Percentiles rank a stretch among this genome's conserved stretches.
These are phyloP conservation scores for Chrysopogon serrulatus DNA, from an alignment of 176 grass and related monocot genomes.

Conservation along the genomic window DNA sequence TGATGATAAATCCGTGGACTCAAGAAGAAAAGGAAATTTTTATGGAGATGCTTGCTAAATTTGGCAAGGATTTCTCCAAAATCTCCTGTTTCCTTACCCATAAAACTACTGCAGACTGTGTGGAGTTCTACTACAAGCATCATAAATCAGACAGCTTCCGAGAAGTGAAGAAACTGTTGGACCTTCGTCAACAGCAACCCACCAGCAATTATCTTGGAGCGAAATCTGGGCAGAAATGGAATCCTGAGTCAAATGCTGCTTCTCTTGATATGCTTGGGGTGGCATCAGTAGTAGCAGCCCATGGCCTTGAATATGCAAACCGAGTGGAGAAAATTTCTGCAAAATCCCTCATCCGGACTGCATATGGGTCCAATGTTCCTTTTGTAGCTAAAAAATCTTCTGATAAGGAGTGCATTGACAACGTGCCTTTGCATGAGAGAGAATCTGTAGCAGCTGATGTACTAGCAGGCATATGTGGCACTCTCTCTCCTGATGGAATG, in stretches of 20 bases:
- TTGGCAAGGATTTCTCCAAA: slow-evolving; percentile 93
- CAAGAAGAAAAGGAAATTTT: slow-evolving; percentile 78
- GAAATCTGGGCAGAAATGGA: slow-evolving; percentile 66
- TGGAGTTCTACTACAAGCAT: slow-evolving; percentile 98
- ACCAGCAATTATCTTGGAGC: slow-evolving; percentile 65
- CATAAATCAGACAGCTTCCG: slow-evolving; percentile 96
- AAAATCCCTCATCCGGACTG: slow-evolving; percentile 26
- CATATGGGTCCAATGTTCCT: slow-evolving; percentile 23
- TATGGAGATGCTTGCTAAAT: slow-evolving; percentile 87
- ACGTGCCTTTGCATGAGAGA: slow-evolving; percentile 47
- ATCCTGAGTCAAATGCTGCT: slow-evolving; percentile 53
- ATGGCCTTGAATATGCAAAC: slow-evolving; percentile 40
- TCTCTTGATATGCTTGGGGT: slow-evolving; percentile 68
- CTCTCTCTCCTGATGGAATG: slow-evolving; percentile 76
- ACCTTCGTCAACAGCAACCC: slow-evolving; percentile 58
- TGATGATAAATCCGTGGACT: slow-evolving; percentile 82
- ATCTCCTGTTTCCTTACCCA: slow-evolving; percentile 75
- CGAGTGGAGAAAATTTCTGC: slow-evolving; percentile 16
- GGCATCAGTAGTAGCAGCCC: slow-evolving; percentile 54
- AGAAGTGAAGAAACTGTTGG: slow-evolving; percentile 80
- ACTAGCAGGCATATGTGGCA: slow-evolving; percentile 62
- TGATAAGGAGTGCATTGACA: slow-evolving; percentile 21
- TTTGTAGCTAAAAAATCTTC: slow-evolving; percentile 24
- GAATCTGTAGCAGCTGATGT: slow-evolving; percentile 77
- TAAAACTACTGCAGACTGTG: slow-evolving; percentile 93